Percentiles rank a stretch among this genome's conserved stretches.
These are phyloP conservation scores for Gaultheria prostrata DNA, from an alignment of 148 eudicot genomes.

Conservation along the genomic window DNA sequence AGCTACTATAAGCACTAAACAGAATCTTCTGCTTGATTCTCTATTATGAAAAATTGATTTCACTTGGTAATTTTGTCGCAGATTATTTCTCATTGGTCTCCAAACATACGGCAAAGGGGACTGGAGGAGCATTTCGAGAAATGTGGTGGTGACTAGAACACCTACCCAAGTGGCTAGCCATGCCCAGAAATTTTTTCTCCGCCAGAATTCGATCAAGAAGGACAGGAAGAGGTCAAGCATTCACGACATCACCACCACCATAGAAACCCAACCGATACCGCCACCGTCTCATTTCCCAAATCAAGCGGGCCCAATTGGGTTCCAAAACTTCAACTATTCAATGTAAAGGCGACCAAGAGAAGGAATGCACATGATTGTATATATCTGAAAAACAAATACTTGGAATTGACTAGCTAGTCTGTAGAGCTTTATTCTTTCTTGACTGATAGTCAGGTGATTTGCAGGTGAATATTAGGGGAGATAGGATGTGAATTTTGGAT, in stretches of 20 bases:
- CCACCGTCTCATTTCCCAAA: conserved; percentile 28
- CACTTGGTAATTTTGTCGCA: conserved; percentile 2
- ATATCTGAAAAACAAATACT: background rate
- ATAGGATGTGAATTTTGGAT: conserved; percentile 4
- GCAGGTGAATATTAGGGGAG: conserved; percentile 6
- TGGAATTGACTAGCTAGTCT: background rate
- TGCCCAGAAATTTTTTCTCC: conserved; percentile 63
- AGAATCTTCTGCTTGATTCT: background rate
- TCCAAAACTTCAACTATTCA: conserved; percentile 27
- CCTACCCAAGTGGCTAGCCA: conserved; percentile 78
- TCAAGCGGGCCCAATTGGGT: conserved; percentile 34
- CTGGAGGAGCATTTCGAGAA: conserved; percentile 74
- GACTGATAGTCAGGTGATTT: conserved; percentile 14
- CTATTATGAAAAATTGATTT: background rate
- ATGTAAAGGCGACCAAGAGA: conserved; percentile 15
- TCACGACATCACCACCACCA: conserved; percentile 59
- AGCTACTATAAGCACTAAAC: background rate
- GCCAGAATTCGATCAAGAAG: conserved; percentile 54
- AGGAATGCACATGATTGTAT: background rate
- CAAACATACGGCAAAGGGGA: conserved; percentile 63
- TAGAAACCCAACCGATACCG: conserved; percentile 35
- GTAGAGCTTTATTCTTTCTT: conserved; percentile 16
- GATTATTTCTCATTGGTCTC: conserved; percentile 54
- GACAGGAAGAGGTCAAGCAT: conserved; percentile 73
- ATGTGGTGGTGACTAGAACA: conserved; percentile 59